These are phyloP conservation scores for Entamoeba moshkovskii DNA, from an alignment of 208 protist genomes.

Conservation along the genomic window DNA sequence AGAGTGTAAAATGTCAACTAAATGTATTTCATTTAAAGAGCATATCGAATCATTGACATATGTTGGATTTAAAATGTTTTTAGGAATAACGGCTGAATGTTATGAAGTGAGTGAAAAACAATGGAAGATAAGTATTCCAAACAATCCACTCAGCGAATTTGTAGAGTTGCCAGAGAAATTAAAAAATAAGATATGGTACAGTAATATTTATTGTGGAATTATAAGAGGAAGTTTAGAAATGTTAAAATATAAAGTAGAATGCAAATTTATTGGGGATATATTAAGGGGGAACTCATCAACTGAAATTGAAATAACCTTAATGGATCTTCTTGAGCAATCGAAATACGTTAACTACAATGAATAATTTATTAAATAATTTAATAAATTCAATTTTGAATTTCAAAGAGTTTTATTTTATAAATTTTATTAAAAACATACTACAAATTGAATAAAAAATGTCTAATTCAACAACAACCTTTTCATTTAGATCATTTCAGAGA, in stretches of 20 bases:
- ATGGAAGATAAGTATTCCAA: background rate
- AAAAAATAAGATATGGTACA: background rate
- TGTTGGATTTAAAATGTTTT: background rate
- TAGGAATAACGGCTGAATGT: background rate
- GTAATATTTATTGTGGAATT: background rate
- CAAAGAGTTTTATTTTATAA: too few relatives aligned
- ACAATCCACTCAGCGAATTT: background rate
- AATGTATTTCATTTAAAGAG: background rate
- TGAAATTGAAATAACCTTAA: background rate
- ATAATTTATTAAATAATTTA: background rate
- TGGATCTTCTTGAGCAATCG: background rate
- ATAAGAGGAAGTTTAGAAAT: background rate
- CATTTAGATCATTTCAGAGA: conserved; percentile 82
- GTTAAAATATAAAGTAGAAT: background rate
- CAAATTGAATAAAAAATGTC: background rate
- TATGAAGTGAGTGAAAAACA: background rate
- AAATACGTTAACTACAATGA: background rate
- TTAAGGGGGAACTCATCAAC: background rate
- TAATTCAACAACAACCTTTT: background rate
- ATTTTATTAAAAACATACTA: background rate
- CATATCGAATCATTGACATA: background rate
- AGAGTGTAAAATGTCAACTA: background rate
- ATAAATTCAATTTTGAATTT: too few relatives aligned
- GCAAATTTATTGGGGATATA: background rate
- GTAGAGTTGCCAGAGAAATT: background rate